Evolutionary conservation across 148 eudicot species (phyloP).

Genomic region (Nepenthes gracilis): DNA sequence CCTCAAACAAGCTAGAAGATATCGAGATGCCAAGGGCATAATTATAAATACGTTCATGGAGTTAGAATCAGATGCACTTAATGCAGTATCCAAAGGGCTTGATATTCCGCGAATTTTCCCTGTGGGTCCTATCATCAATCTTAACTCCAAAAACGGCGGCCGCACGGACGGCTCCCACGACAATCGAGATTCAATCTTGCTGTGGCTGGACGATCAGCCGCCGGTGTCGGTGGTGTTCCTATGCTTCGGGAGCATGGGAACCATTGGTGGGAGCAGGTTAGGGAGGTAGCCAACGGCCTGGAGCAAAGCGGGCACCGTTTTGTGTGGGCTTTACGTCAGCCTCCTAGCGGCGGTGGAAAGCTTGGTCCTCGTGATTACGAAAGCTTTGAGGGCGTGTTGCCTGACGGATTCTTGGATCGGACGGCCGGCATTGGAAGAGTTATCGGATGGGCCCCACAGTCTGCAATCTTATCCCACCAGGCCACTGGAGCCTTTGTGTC

Average conservation of each 20-base stretch:
- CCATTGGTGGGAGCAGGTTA: conserved; percentile 23
- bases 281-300: conserved; percentile 23
- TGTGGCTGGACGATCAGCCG: conserved; percentile 32
- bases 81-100: background rate
- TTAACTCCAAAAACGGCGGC: background rate
- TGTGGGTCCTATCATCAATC: conserved; percentile 21
- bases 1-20: conserved; percentile 2
- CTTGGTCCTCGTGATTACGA: too few species aligned
- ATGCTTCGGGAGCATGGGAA: conserved; percentile 37
- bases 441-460: conserved; percentile 31
- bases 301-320: conserved; percentile 23
- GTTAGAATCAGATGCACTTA: conserved; percentile 12
- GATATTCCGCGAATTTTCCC: conserved; percentile 18
- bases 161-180: background rate
- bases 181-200: background rate
- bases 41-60: conserved; percentile 23
- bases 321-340: conserved; percentile 22
- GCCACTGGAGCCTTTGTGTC: conserved; percentile 21
- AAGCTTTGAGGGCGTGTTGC: conserved; percentile 5
- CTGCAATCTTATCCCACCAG: conserved; percentile 9
- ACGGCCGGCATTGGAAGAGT: conserved; percentile 16
- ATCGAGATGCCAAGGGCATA: conserved; percentile 18
- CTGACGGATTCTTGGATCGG: conserved; percentile 23
- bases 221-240: conserved; percentile 24
- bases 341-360: background rate